phyloP scores from a whole-genome alignment of 345 rosid species.

The Boechera stricta region DNA sequence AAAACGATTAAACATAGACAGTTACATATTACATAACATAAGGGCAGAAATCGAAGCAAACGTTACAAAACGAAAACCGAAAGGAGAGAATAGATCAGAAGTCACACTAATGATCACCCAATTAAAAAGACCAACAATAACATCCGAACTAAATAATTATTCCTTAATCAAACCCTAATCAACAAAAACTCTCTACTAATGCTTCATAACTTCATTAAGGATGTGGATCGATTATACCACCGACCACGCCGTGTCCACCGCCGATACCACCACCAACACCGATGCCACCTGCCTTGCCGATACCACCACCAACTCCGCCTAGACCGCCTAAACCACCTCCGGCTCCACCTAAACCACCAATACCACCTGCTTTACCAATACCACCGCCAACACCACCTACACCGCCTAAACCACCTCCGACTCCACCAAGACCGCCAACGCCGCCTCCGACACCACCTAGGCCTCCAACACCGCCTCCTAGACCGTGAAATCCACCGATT shows the following conservation, averaged over 20 bases:
- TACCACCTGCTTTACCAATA: slow-evolving; percentile 36
- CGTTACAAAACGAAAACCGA: slow-evolving; percentile 1
- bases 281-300: slow-evolving; percentile 37
- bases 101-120: slow-evolving; percentile 20
- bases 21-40: slow-evolving; percentile 26
- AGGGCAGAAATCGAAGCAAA: slow-evolving; percentile 24
- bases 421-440: slow-evolving; percentile 41
- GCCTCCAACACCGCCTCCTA: slow-evolving; percentile 48
- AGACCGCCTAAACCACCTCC: slow-evolving; percentile 50
- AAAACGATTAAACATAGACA: slow-evolving; percentile 20
- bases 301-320: slow-evolving; percentile 34
- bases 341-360: slow-evolving; percentile 27
- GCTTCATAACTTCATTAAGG: slow-evolving; percentile 27
- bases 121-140: slow-evolving; percentile 8
- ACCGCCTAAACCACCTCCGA: slow-evolving; percentile 44
- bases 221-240: slow-evolving; percentile 40
- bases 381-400: slow-evolving; percentile 46
- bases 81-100: slow-evolving; percentile 25
- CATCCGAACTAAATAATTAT: slow-evolving; percentile 28
- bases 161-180: slow-evolving; percentile 12
- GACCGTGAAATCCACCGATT: slow-evolving; percentile 49
- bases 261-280: slow-evolving; percentile 45
- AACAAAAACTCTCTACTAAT: slow-evolving; percentile 19
- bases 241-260: slow-evolving; percentile 38
- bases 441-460: slow-evolving; percentile 25